Evolutionary conservation across 2,329 filamentous ascomycete genomes (phyloP).

Genomic region (Diaporthe longicolla): DNA sequence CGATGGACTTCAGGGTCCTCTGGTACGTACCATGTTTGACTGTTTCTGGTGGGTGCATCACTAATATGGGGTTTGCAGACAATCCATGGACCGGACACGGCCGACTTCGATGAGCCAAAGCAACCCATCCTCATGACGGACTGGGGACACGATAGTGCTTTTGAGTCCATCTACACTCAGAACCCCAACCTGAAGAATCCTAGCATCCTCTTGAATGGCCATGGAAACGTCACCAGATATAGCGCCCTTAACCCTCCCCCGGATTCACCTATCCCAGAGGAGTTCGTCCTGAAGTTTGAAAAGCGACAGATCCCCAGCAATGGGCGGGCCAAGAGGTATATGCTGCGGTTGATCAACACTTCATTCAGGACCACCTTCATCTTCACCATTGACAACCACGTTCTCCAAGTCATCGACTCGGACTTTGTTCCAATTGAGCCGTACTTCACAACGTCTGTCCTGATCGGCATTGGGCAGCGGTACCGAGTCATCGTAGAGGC

Average conservation of each 20-base stretch:
- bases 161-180: slow-evolving; percentile 26
- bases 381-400: slow-evolving; percentile 56
- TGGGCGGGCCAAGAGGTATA: slow-evolving; percentile 49
- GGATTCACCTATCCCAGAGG: slow-evolving; percentile 29
- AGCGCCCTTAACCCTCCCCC: neutral
- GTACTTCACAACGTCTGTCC: slow-evolving; percentile 62
- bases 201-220: slow-evolving; percentile 38
- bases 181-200: slow-evolving; percentile 13
- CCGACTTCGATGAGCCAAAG: slow-evolving; percentile 41
- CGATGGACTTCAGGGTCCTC: slow-evolving; percentile 74
- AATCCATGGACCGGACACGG: slow-evolving; percentile 42
- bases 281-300: slow-evolving; percentile 25
- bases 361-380: slow-evolving; percentile 50
- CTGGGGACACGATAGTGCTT: slow-evolving; percentile 41
- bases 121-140: slow-evolving; percentile 43
- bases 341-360: slow-evolving; percentile 54
- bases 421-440: slow-evolving; percentile 64
- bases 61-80: slow-evolving; percentile 35
- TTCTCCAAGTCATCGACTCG: slow-evolving; percentile 59
- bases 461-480: slow-evolving; percentile 63
- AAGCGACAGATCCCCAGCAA: slow-evolving; percentile 25
- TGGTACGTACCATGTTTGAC: slow-evolving; percentile 55
- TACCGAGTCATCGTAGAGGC: slow-evolving; percentile 48
- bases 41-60: neutral
- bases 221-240: slow-evolving; percentile 37